Evolutionary conservation across 495 filamentous ascomycete genomes (phyloP).

Genomic region (Astrothelium subdiscretum): DNA sequence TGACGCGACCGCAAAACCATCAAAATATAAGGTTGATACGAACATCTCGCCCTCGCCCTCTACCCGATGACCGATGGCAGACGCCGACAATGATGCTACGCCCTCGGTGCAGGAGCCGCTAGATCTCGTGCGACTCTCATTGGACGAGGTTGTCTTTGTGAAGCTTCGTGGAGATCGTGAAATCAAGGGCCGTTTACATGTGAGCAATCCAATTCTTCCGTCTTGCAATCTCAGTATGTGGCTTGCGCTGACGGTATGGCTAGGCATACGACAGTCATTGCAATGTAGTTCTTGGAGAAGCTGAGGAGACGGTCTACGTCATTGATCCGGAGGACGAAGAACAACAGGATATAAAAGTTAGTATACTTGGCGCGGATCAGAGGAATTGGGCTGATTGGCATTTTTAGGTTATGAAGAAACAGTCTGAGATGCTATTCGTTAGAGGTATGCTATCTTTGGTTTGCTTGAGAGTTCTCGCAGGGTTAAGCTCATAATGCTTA

Average conservation of each 20-base stretch:
- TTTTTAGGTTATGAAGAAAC: constrained; percentile 79
- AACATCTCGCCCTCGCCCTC: background rate
- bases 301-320: constrained; percentile 92
- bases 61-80: constrained; percentile 17
- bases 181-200: constrained; percentile 86
- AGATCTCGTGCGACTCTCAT: constrained; percentile 83
- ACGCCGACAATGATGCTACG: constrained; percentile 19
- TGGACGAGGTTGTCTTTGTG: constrained; percentile 94
- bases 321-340: constrained; percentile 77
- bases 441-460: constrained; percentile 49
- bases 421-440: constrained; percentile 98
- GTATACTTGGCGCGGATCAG: background rate
- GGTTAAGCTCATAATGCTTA: constrained; percentile 33
- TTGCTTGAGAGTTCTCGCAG: background rate
- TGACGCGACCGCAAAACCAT: background rate
- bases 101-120: constrained; percentile 72
- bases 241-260: constrained; percentile 4
- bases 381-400: constrained; percentile 3
- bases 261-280: constrained; percentile 98
- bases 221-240: background rate
- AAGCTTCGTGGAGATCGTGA: constrained; percentile 93
- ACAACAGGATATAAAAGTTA: constrained; percentile 48
- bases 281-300: constrained; percentile 94
- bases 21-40: background rate
- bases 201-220: constrained; percentile 32